Base-by-base conservation (phyloP, 1,284 basidiomycete species). In the Leccinum solheimii region DNA sequence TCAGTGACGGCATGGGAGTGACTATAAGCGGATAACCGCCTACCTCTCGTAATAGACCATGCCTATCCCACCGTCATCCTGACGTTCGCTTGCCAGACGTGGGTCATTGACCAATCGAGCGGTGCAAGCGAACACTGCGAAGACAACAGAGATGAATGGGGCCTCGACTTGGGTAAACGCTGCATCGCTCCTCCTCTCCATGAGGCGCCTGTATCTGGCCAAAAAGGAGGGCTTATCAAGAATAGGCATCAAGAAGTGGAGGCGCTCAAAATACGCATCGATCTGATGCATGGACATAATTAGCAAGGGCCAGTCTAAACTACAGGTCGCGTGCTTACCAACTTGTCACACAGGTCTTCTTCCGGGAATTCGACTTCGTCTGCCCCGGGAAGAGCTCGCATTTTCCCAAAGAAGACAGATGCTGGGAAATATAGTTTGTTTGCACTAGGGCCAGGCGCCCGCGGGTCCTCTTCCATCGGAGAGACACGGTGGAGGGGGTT, bases 351-450 rank as follows among this genome's bases (percentile, higher is more conserved):
- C 54, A 93, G 79, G 72, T 92, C 91, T 64, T 89, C 82, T 30
- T 87, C 84, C 13, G 93, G 93, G 69, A 88, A 95, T 75, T 94
- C 91, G 43, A 94, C 94, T 76, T 95, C 91, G 68, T 94, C 90
- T 36, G 92, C 84, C 19, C 85, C 82, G 56, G 93, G 93, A 40
- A 95, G 83, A 26, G 91, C 93, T 66, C 85, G 85, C 61, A 95
- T 81, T 75, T 92, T 92, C 43, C 93, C 94, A 69, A 94, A 93
- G 71, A 92, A 94, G 50, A 95, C 88, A 21, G 91, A 87, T 3
- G 92, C 90, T 3, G 91, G 92, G 76, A 95, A 95, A 77, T 94
- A 95, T 6, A 95, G 79, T 72, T 93, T 92, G 73, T 91, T 90
- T 53, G 85, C 86, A 68, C 83, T 91, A 26, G 88, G 87, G 11